Evolutionary conservation across 768 basidiomycete species (phyloP).

Genomic region (Panaeolus cyanescens): DNA sequence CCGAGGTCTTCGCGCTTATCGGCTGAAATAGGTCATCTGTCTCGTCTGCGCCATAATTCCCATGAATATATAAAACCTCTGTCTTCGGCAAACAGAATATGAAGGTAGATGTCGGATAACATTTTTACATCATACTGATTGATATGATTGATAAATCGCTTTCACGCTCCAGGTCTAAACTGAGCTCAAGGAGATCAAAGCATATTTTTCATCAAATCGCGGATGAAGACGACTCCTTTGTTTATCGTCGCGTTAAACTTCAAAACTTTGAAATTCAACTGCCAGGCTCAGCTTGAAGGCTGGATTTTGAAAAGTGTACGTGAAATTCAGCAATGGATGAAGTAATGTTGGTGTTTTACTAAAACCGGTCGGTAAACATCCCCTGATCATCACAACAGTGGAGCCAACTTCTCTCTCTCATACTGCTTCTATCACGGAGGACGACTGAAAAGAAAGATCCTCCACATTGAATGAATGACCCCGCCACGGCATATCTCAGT

Average conservation of each 20-base stretch:
- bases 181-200: too few relatives aligned
- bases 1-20: not conserved
- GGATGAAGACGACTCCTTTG: too few relatives aligned
- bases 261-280: too few relatives aligned
- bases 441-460: not conserved
- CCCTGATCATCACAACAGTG: not conserved
- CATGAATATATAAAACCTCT: not conserved
- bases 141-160: too few relatives aligned
- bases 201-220: too few relatives aligned
- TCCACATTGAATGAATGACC: not conserved
- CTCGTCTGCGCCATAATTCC: not conserved
- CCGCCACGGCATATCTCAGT: slow-evolving; percentile 3
- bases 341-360: not conserved
- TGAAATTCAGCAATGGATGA: not conserved
- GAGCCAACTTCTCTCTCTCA: not conserved
- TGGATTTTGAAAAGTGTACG: not conserved
- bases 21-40: not conserved
- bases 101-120: too few relatives aligned
- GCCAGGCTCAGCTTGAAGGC: too few relatives aligned
- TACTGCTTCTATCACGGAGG: not conserved
- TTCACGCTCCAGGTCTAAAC: too few relatives aligned
- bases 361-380: not conserved
- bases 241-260: too few relatives aligned
- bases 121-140: too few relatives aligned
- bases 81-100: not conserved